phyloP scores from a whole-genome alignment of 371 early-diverging fungal species.

The Blakeslea trispora region DNA sequence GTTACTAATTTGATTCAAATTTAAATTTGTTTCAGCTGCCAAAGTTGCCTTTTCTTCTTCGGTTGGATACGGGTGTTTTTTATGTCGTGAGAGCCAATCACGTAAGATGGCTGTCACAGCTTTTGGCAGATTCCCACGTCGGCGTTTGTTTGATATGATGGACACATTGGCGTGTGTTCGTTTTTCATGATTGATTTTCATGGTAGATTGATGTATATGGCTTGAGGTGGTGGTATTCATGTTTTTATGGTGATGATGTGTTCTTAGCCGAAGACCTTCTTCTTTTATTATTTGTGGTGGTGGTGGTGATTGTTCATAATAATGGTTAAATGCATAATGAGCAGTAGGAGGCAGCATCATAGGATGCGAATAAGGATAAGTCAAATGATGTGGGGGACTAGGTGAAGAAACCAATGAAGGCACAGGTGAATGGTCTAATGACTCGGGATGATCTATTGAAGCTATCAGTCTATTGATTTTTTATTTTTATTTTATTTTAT shows the following conservation, averaged over 20 bases:
- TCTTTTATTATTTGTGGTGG: no score
- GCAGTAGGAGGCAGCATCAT: background rate
- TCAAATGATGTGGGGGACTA: slow-evolving; percentile 22
- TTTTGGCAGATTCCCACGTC: slow-evolving; percentile 65
- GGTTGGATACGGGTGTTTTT: slow-evolving; percentile 80
- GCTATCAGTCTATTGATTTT: no score
- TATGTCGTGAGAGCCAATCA: slow-evolving; percentile 74
- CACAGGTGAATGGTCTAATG: slow-evolving; percentile 33
- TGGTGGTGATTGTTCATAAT: slow-evolving; percentile 2
- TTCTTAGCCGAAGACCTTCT: background rate
- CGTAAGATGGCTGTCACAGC: slow-evolving; percentile 66
- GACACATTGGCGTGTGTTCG: slow-evolving; percentile 8
- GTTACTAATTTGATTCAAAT: slow-evolving; percentile 75
- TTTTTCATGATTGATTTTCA: slow-evolving; percentile 15
- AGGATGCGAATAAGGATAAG: slow-evolving; percentile 8
- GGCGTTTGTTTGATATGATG: slow-evolving; percentile 32
- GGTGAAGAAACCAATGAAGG: slow-evolving; percentile 38
- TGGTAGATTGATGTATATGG: slow-evolving; percentile 3
- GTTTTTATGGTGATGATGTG: slow-evolving; percentile 1
- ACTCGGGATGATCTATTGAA: slow-evolving; percentile 34
- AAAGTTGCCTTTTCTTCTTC: slow-evolving; percentile 75
- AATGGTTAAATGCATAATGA: no score
- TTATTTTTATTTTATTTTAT: background rate
- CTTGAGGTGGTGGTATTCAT: slow-evolving; percentile 1
- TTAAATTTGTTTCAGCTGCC: slow-evolving; percentile 65